Conservation (phyloP, 495 filamentous ascomycete genomes). For the Aspergillus biplanus region DNA sequence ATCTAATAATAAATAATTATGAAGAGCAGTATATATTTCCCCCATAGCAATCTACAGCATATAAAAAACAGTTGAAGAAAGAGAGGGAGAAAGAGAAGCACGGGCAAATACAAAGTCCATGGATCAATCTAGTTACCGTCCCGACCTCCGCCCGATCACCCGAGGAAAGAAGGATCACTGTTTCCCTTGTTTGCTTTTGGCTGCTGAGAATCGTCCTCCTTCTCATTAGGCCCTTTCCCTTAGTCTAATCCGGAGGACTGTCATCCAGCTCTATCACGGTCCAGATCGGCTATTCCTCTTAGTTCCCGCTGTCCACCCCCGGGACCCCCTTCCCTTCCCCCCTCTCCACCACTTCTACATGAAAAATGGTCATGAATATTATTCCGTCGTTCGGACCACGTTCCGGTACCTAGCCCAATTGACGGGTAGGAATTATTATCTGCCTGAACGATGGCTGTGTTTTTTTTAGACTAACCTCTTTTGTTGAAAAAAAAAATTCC, state of each 20-base stretch:
- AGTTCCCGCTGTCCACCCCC: conserved; percentile 15
- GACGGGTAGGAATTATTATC: conserved; percentile 4
- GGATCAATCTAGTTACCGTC: conserved; percentile 8
- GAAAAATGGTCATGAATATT: not conserved
- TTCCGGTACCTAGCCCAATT: not conserved
- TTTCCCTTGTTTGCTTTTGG: not conserved
- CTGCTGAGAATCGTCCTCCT: conserved; percentile 13
- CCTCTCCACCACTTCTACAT: not conserved
- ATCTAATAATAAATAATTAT: too few relatives aligned
- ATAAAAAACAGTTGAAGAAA: too few relatives aligned
- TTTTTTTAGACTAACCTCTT: not conserved
- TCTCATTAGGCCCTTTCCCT: conserved; percentile 5
- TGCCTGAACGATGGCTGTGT: not conserved
- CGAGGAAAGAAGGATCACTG: conserved; percentile 12
- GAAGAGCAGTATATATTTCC: too few relatives aligned
- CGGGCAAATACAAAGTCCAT: not conserved
- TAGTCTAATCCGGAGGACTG: conserved; percentile 15
- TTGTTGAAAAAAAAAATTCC: too few relatives aligned
- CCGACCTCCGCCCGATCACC: conserved; percentile 14
- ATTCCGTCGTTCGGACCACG: conserved; percentile 13
- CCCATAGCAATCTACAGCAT: too few relatives aligned
- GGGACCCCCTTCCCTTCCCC: conserved; percentile 3
- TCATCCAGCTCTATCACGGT: conserved; percentile 16
- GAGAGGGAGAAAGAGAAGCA: too few relatives aligned
- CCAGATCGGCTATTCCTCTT: conserved; percentile 22